Percentiles rank a stretch among this genome's conserved stretches.
Evolutionary conservation across 768 basidiomycete genomes (phyloP).

Genomic region (Trametopsis cervina): DNA sequence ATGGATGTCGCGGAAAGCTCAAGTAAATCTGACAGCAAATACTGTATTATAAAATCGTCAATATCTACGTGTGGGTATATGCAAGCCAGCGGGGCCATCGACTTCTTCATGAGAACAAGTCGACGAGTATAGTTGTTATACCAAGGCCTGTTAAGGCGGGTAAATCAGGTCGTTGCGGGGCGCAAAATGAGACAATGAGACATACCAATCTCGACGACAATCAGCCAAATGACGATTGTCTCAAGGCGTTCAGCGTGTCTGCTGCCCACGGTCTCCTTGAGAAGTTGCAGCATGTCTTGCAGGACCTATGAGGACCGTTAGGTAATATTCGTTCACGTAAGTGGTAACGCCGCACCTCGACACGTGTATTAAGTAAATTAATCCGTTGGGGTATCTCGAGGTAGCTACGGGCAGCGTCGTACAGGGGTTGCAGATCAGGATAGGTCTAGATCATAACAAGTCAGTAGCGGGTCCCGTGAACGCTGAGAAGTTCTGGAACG

Average conservation of each 20-base stretch:
- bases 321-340: background rate
- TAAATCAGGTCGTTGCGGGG: background rate
- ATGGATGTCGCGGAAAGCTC: too few species aligned
- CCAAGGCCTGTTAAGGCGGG: slow-evolving; percentile 75
- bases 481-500: slow-evolving; percentile 1
- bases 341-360: slow-evolving; percentile 51
- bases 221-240: slow-evolving; percentile 87
- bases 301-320: slow-evolving; percentile 50
- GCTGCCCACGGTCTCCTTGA: slow-evolving; percentile 92
- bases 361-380: slow-evolving; percentile 86
- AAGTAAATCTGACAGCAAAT: too few species aligned
- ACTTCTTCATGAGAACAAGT: slow-evolving; percentile 38
- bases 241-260: slow-evolving; percentile 88
- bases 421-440: slow-evolving; percentile 92
- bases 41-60: too few species aligned
- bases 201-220: slow-evolving; percentile 81
- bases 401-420: slow-evolving; percentile 90
- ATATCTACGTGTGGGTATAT: too few species aligned
- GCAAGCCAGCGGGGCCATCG: too few species aligned
- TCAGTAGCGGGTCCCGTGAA: background rate
- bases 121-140: slow-evolving; percentile 86
- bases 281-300: slow-evolving; percentile 92
- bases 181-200: slow-evolving; percentile 17
- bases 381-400: slow-evolving; percentile 93
- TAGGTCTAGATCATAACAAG: slow-evolving; percentile 56